Percentiles rank a stretch among this genome's conserved stretches.
These are phyloP conservation scores for Sanghuangporus sanghuang DNA, from an alignment of 1,284 basidiomycete species.

Conservation along the genomic window DNA sequence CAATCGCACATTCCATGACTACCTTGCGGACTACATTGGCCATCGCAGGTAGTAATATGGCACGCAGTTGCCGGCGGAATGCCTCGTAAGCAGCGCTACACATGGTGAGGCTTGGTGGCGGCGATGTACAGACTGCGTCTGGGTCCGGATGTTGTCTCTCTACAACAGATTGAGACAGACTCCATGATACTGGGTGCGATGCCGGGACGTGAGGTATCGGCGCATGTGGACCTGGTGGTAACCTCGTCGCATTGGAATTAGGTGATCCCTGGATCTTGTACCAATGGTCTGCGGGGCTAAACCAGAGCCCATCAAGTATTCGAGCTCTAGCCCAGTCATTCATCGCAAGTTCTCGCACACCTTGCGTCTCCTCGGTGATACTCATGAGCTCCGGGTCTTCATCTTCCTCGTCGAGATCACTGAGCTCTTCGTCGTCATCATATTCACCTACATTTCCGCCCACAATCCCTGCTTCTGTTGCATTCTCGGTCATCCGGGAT, in stretches of 20 bases:
- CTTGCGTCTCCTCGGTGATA: constrained; percentile 51
- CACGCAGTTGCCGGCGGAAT: constrained; percentile 49
- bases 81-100: constrained; percentile 56
- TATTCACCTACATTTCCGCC: constrained; percentile 19
- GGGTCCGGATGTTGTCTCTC: constrained; percentile 42
- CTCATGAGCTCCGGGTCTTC: constrained; percentile 57
- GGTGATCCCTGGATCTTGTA: constrained; percentile 27
- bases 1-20: constrained; percentile 51
- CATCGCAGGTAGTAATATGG: constrained; percentile 58
- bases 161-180: constrained; percentile 27
- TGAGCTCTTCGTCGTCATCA: constrained; percentile 18
- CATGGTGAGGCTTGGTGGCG: constrained; percentile 50
- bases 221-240: not conserved
- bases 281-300: constrained; percentile 65
- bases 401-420: constrained; percentile 16
- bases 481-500: constrained; percentile 22
- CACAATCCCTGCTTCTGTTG: constrained; percentile 23
- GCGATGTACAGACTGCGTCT: constrained; percentile 37
- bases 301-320: constrained; percentile 70
- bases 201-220: constrained; percentile 41
- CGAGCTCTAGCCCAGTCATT: constrained; percentile 67
- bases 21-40: constrained; percentile 58
- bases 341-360: constrained; percentile 59
- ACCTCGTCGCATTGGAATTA: constrained; percentile 10
- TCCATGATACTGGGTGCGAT: constrained; percentile 66